A percentile compares a stretch with the other conserved stretches of the same genome.
These are phyloP conservation scores for Saprolegnia parasitica DNA, from an alignment of 352 stramenopile genomes.

Conservation along the genomic window DNA sequence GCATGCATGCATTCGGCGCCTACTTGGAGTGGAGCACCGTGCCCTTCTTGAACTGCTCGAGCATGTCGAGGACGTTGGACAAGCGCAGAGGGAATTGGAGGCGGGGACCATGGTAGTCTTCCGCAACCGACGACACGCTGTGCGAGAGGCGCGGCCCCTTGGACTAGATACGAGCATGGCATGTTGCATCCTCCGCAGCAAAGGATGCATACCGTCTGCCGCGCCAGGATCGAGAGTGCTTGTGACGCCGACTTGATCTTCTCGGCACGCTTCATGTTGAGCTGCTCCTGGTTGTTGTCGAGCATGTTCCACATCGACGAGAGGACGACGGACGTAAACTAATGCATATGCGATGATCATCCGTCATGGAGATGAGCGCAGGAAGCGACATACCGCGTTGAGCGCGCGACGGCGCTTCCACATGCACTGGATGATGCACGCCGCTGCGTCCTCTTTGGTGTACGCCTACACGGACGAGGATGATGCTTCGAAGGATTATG, in stretches of 20 bases:
- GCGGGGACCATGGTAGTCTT: conserved; percentile 70
- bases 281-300: conserved; percentile 87
- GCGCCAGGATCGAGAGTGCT: conserved; percentile 68
- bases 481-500: not conserved
- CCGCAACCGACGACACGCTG: conserved; percentile 50
- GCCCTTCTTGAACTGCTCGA: conserved; percentile 89
- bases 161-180: conserved; percentile 17
- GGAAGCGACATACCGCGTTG: conserved; percentile 45
- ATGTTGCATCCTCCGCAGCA: not conserved
- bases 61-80: conserved; percentile 78
- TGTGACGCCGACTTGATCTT: conserved; percentile 83
- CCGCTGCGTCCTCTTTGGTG: conserved; percentile 62
- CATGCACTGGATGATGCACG: conserved; percentile 68
- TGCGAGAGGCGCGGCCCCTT: conserved; percentile 39
- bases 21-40: conserved; percentile 84
- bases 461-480: conserved; percentile 53
- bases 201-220: conserved; percentile 35
- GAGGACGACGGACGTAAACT: conserved; percentile 77
- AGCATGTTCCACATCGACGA: conserved; percentile 86
- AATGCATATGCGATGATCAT: not conserved
- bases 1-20: not conserved
- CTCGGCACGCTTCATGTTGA: conserved; percentile 82
- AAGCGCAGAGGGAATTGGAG: conserved; percentile 82
- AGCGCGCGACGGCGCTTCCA: conserved; percentile 65
- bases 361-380: not conserved